Evolutionary conservation across 225 moss, liverwort and hornwort species (phyloP).

Genomic region (Climacium dendroides): DNA sequence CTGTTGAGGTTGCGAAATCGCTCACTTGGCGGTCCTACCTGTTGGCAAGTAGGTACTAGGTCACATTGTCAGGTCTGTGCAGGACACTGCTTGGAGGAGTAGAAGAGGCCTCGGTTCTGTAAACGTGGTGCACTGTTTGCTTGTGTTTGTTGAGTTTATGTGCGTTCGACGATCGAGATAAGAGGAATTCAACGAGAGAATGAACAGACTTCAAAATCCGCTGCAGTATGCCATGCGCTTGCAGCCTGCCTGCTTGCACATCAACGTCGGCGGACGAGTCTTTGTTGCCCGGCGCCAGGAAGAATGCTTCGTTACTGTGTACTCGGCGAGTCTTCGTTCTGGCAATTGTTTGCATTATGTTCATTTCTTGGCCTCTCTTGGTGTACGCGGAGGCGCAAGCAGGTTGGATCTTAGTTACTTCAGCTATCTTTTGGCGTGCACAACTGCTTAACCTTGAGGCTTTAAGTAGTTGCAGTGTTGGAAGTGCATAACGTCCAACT

Average conservation of each 20-base stretch:
- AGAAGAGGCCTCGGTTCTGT: neutral
- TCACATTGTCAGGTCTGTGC: neutral
- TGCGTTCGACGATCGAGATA: neutral
- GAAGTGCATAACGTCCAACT: neutral
- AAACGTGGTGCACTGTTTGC: neutral
- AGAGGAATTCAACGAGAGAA: constrained; percentile 19
- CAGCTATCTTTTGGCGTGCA: neutral
- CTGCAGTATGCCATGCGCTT: constrained; percentile 40
- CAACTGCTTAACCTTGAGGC: neutral
- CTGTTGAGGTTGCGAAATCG: neutral
- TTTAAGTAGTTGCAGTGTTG: neutral
- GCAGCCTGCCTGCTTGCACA: constrained; percentile 19
- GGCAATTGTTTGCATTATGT: constrained; percentile 5
- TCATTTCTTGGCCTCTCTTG: constrained; percentile 14
- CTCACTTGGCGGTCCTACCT: neutral
- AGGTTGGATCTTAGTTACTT: neutral
- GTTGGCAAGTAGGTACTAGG: neutral
- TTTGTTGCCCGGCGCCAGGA: neutral
- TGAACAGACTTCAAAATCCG: constrained; percentile 14
- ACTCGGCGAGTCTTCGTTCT: neutral
- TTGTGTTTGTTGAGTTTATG: neutral
- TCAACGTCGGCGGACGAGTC: neutral
- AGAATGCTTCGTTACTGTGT: neutral
- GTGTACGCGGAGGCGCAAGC: constrained; percentile 6
- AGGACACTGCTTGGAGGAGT: neutral